A percentile compares a stretch with the other conserved stretches of the same genome.
phyloP scores from a whole-genome alignment of 1,284 basidiomycete genomes.

The Fomes fomentarius region DNA sequence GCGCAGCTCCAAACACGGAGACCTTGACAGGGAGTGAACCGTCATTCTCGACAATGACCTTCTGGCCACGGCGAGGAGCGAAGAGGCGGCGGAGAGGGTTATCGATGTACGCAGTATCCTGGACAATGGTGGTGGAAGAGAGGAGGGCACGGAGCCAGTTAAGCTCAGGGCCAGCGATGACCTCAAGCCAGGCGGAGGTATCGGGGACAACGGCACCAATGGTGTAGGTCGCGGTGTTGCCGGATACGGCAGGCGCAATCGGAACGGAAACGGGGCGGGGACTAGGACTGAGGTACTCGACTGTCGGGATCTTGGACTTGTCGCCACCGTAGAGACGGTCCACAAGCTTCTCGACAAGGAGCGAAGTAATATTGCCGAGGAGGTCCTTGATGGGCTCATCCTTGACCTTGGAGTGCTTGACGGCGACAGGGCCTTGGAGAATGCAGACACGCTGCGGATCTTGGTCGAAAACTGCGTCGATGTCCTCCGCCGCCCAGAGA shows the following conservation, averaged over 20 bases:
- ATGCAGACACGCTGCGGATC: slow-evolving; percentile 98
- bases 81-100: slow-evolving; percentile 92
- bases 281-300: slow-evolving; percentile 84
- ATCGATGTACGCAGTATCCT: slow-evolving; percentile 82
- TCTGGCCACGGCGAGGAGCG: slow-evolving; percentile 80
- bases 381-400: slow-evolving; percentile 95
- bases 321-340: slow-evolving; percentile 84
- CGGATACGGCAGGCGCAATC: slow-evolving; percentile 51
- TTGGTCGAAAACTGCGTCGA: slow-evolving; percentile 98
- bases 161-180: slow-evolving; percentile 79
- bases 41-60: slow-evolving; percentile 61
- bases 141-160: slow-evolving; percentile 90
- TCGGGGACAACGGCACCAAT: slow-evolving; percentile 63
- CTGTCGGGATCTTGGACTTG: slow-evolving; percentile 73
- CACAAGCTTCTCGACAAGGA: slow-evolving; percentile 83
- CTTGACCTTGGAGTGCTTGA: slow-evolving; percentile 84
- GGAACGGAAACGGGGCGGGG: slow-evolving; percentile 41
- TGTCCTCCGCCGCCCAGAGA: slow-evolving; percentile 97
- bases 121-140: slow-evolving; percentile 82
- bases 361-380: slow-evolving; percentile 84
- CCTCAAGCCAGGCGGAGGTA: slow-evolving; percentile 79
- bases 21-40: slow-evolving; percentile 58
- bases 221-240: slow-evolving; percentile 57
- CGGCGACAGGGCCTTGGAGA: slow-evolving; percentile 95
- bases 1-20: slow-evolving; percentile 75